Evolutionary conservation across 2,329 filamentous ascomycete genomes (phyloP).

Genomic region (Tolypocladium endophyticum): DNA sequence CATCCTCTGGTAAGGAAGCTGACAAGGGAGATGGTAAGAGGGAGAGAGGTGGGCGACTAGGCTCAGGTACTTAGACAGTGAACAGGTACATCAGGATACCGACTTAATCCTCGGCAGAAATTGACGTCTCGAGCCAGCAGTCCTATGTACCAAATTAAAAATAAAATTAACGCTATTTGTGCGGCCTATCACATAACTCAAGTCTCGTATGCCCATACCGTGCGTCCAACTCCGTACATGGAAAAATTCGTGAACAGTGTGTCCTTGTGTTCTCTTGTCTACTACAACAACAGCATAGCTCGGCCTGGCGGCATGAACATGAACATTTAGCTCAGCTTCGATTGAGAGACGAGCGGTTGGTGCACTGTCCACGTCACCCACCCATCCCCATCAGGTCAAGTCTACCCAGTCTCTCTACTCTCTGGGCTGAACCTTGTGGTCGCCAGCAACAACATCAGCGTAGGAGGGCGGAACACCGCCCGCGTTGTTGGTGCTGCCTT

Average conservation of each 20-base stretch:
- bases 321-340: not conserved
- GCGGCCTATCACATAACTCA: not conserved
- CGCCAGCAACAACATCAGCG: slow-evolving; percentile 78
- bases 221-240: not conserved
- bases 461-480: slow-evolving; percentile 66
- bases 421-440: slow-evolving; percentile 72
- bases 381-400: no score
- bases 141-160: not conserved
- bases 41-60: not conserved
- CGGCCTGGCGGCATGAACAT: no score
- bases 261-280: not conserved
- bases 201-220: not conserved
- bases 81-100: not conserved
- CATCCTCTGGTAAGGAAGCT: not conserved
- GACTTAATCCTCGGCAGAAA: not conserved
- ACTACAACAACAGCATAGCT: not conserved
- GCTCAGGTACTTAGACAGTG: not conserved
- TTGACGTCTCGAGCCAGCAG: not conserved
- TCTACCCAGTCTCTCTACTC: slow-evolving; percentile 10
- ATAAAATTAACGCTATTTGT: not conserved
- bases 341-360: not conserved
- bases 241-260: not conserved
- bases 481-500: slow-evolving; percentile 27
- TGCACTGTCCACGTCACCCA: not conserved
- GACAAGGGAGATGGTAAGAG: no score